phyloP scores from a whole-genome alignment of 177 flowering plant species.

The Tripterygium wilfordii region DNA sequence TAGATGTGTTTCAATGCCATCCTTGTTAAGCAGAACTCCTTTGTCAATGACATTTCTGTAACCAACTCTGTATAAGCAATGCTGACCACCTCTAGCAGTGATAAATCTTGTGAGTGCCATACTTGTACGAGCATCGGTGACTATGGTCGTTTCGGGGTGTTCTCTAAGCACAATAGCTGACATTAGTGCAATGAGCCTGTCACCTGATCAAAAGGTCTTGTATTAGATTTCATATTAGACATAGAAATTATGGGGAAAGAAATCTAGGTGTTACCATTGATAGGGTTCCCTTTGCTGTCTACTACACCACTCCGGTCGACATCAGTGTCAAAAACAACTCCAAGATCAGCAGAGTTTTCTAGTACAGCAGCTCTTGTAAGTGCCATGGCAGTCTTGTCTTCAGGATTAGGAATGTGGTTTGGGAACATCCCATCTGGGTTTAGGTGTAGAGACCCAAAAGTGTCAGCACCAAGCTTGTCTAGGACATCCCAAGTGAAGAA shows the following conservation, averaged over 20 bases:
- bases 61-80: constrained; percentile 87
- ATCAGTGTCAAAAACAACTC: constrained; percentile 92
- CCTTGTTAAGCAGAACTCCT: constrained; percentile 74
- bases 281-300: constrained; percentile 63
- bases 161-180: constrained; percentile 75
- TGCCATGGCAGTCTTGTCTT: constrained; percentile 88
- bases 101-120: constrained; percentile 65
- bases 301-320: constrained; percentile 95
- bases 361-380: constrained; percentile 68
- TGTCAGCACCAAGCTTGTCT: constrained; percentile 93
- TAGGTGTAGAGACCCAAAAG: constrained; percentile 80
- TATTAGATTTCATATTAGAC: too few species aligned
- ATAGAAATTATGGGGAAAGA: too few species aligned
- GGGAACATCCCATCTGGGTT: constrained; percentile 96
- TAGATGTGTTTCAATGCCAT: constrained; percentile 77
- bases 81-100: constrained; percentile 65
- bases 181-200: constrained; percentile 85
- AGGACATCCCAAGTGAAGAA: constrained; percentile 90
- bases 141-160: constrained; percentile 75
- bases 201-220: too few species aligned
- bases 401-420: constrained; percentile 94
- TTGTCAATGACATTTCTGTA: constrained; percentile 91
- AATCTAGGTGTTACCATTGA: too few species aligned
- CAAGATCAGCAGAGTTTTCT: constrained; percentile 61
- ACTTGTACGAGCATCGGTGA: constrained; percentile 88